Evolutionary conservation across 1,139 yeast species (phyloP), one percentile per base, ranked within the genome.

Genomic region (Pichia sp.): DNA sequence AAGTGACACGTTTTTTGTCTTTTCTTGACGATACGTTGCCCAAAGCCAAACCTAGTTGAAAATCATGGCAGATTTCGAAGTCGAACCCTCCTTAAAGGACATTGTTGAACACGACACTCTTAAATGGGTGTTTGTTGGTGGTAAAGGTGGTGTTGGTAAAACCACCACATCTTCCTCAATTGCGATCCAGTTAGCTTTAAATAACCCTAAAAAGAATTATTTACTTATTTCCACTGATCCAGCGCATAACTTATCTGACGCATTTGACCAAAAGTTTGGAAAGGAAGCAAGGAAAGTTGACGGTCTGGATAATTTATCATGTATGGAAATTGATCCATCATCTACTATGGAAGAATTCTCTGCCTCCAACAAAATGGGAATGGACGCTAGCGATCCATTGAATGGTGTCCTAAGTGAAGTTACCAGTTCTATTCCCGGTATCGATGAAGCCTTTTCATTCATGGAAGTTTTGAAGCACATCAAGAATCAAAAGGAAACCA

Each of bases 141-240:
- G 98, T 57, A 92, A 92, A 71, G 98, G 98, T 63, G 98, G 98
- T 66, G 98, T 92, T 36, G 98, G 98, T 56, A 92, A 92, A 65
- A 92, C 98, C 54, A 92, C 98, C 39, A 86, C 97, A 3, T 90
- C 97, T 1, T 90, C 96, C 42, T 88, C 97, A 27, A 76, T 92
- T 55, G 95, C 98, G 29, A 85, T 90, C 49, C 97, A 92, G 66
- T 70, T 84, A 60, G 92, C 94, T 3, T 69, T 87, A 49, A 80
- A 85, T 47, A 82, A 86, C 61, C 92, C 94, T 44, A 63, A 77
- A 32, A 90, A 86, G 54, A 81, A 85, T 57, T 95, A 88, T 54
- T 71, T 92, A 50, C 71, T 92, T 58, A 92, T 92, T 56, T 90
- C 97, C 31, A 92, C 98, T 0, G 98, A 92, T 66, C 98, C 98